phyloP scores from a whole-genome alignment of 108 stramenopile species.

The Cylindrotheca fusiformis region DNA sequence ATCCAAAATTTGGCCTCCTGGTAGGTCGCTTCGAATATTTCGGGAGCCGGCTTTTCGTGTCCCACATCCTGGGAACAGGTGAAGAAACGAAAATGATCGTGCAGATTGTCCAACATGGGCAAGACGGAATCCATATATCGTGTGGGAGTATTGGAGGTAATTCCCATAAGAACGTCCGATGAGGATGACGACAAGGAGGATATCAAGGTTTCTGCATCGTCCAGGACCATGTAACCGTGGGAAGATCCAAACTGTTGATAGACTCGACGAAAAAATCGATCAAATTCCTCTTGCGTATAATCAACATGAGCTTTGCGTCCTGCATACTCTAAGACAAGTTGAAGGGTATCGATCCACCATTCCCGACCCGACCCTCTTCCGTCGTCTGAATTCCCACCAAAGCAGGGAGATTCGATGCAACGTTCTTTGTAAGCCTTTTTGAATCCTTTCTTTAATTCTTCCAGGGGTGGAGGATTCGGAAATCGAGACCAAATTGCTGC shows the following conservation, averaged over 20 bases:
- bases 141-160: constrained; percentile 21
- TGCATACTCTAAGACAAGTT: not conserved
- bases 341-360: constrained; percentile 11
- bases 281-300: constrained; percentile 13
- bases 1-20: constrained; percentile 8
- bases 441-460: constrained; percentile 6
- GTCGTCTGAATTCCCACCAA: constrained; percentile 1
- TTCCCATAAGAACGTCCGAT: constrained; percentile 3
- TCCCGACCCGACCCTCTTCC: constrained; percentile 14
- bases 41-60: not conserved
- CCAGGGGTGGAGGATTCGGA: not conserved
- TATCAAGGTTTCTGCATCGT: constrained; percentile 10
- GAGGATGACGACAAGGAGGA: not conserved
- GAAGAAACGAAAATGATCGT: constrained; percentile 9
- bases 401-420: constrained; percentile 13
- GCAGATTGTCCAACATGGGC: constrained; percentile 15
- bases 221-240: constrained; percentile 12
- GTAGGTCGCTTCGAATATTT: constrained; percentile 6
- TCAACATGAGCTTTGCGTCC: not conserved
- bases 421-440: constrained; percentile 1
- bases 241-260: constrained; percentile 20
- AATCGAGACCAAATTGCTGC: constrained; percentile 11
- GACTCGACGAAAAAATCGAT: constrained; percentile 17
- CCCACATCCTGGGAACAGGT: constrained; percentile 20
- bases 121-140: constrained; percentile 20